A percentile compares a stretch with the other conserved stretches of the same genome.
These are phyloP conservation scores for Austroboletus festivus DNA, from an alignment of 768 basidiomycete species.

Conservation along the genomic window DNA sequence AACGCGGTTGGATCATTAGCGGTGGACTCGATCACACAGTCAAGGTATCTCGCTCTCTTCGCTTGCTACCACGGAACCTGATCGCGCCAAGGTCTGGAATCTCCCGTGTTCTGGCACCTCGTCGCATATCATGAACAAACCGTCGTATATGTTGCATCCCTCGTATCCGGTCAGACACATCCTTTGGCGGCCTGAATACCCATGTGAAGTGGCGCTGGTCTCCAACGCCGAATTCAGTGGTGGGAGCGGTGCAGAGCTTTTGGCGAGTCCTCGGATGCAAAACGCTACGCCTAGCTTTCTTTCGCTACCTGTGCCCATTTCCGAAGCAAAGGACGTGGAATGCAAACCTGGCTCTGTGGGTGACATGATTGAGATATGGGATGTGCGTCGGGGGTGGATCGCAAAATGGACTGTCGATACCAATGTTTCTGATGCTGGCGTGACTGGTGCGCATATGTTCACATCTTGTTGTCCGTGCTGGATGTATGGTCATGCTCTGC, in stretches of 20 bases:
- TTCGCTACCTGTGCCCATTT: slow-evolving; percentile 1
- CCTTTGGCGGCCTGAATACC: slow-evolving; percentile 72
- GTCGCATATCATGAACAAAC: slow-evolving; percentile 58
- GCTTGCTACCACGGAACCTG: neutral
- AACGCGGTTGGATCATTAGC: slow-evolving; percentile 71
- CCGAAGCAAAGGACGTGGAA: slow-evolving; percentile 16
- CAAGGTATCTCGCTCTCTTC: slow-evolving; percentile 45
- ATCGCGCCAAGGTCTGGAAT: slow-evolving; percentile 63
- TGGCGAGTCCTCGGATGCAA: slow-evolving; percentile 30
- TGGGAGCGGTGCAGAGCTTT: slow-evolving; percentile 21
- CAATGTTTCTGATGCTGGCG: slow-evolving; percentile 64
- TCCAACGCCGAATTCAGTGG: slow-evolving; percentile 58
- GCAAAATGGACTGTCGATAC: slow-evolving; percentile 78
- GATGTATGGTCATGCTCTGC: neutral
- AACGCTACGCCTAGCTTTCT: slow-evolving; percentile 22
- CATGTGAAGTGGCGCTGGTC: slow-evolving; percentile 72
- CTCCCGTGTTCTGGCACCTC: slow-evolving; percentile 38
- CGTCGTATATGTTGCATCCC: slow-evolving; percentile 70
- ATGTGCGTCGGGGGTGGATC: slow-evolving; percentile 75
- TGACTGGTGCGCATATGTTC: slow-evolving; percentile 65
- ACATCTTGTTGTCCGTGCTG: slow-evolving; percentile 12
- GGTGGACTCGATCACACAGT: slow-evolving; percentile 78
- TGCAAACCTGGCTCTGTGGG: slow-evolving; percentile 28
- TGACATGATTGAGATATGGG: slow-evolving; percentile 82
- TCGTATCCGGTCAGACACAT: slow-evolving; percentile 73